Evolutionary conservation across 2,329 filamentous ascomycete genomes (phyloP).

Genomic region (Clarireedia hainanense): DNA sequence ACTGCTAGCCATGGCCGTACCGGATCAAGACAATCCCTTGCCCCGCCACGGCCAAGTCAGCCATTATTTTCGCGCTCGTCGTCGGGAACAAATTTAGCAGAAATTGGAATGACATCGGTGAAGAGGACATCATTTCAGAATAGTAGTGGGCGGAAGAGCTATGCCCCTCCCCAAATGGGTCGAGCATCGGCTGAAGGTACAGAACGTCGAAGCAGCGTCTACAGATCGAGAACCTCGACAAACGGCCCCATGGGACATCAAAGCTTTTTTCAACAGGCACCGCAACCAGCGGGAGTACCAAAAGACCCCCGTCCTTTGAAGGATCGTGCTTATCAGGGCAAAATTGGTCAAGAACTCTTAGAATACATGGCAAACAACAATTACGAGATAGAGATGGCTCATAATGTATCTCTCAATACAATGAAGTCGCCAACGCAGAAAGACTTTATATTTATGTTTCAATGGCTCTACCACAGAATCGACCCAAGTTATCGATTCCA

Average conservation of each 20-base stretch:
- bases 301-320: constrained; percentile 80
- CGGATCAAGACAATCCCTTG: constrained; percentile 76
- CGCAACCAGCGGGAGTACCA: constrained; percentile 72
- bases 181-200: constrained; percentile 35
- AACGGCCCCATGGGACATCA: constrained; percentile 66
- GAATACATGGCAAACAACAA: constrained; percentile 91
- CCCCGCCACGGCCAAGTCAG: constrained; percentile 74
- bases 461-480: constrained; percentile 94
- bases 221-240: constrained; percentile 61
- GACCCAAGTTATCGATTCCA: constrained; percentile 90
- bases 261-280: constrained; percentile 89
- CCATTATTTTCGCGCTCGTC: constrained; percentile 81
- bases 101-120: constrained; percentile 74
- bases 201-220: constrained; percentile 74
- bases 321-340: constrained; percentile 70
- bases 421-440: constrained; percentile 95
- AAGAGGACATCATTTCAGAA: constrained; percentile 76
- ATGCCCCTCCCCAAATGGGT: constrained; percentile 35
- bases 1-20: constrained; percentile 71
- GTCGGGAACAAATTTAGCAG: constrained; percentile 71
- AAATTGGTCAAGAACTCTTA: constrained; percentile 80
- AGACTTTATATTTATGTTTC: constrained; percentile 96
- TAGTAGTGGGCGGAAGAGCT: constrained; percentile 52
- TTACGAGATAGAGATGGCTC: constrained; percentile 97
- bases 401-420: constrained; percentile 82